Base-by-base conservation (phyloP, 2,329 filamentous ascomycete genomes). In the Ophiostoma triangulosporum region DNA sequence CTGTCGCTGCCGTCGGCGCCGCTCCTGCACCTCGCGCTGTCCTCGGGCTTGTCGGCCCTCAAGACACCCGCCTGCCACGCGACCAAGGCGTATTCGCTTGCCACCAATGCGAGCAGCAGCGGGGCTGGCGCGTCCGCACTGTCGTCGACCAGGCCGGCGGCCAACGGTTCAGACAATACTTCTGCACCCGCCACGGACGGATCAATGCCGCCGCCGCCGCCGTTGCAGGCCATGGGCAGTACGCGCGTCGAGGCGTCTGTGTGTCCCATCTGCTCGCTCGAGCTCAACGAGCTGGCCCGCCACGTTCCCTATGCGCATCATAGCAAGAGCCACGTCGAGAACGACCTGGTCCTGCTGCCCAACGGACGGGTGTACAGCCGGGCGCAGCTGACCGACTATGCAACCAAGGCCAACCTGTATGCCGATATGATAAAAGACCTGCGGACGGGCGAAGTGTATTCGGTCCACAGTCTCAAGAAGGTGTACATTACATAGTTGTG, bases 301-400 rank as follows among this genome's bases (percentile, higher is more conserved):
- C 83, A 84, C 61, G 86, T 98, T 45, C 93, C 93, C 0, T 97
- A 97, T 62, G 93, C 93, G 3, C 86, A 95, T 63, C 93, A 98
- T 66, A 90, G 86, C 29, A 94, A 94, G 73, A 95, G 88, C 64
- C 86, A 88, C 57, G 88, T 97, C 29, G 91, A 95, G 64, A 81
- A 81, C 46, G 90, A 97, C 64, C 78, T 93, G 1, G 77, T 95
- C 20, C 77, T 97, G 43, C 69, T 98, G 54, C 93, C 93, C 24
- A 96, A 95, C 65, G 84, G 86, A 1, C 77, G 88, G 51, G 85
- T 94, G 9, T 96, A 95, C 64, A 88, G 91, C 20, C 77, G 80
- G 55, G 79, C 84, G 54, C 74, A 84, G 50, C 72, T 98, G 50
- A 72, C 84, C 57, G 79, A 86, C 54, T 81, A 93, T 66, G 87